Base-by-base conservation (phyloP, 1,139 yeast genomes). In the Blastobotrys serpentis region DNA sequence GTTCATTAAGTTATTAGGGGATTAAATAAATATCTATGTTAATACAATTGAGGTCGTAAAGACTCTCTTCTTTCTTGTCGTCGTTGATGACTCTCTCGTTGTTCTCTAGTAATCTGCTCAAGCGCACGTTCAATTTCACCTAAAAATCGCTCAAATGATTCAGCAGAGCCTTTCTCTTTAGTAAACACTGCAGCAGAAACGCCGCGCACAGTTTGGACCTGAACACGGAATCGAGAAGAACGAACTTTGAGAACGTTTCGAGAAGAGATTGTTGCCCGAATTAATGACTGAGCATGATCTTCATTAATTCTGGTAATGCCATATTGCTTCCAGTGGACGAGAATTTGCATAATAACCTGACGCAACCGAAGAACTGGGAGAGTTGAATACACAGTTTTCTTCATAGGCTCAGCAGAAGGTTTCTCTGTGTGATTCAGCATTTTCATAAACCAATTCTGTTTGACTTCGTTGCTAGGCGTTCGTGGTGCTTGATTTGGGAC, bases 381-480 rank as follows among this genome's bases (percentile, higher is more conserved):
- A 2, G 58, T 49, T 4, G 69, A 62, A 41, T 58, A 55, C 23
- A 66, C 54, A 0, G 64, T 54, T 52, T 58, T 59, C 25, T 36
- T 36, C 5, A 36, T 14, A 3, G 40, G 40, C 6, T 17, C 40
- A 18, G 40, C 25, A 8, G 38, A 21, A 17, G 49, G n/a, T 43
- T 44, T 43, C 10, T 44, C 43, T 4, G 48, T 36, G 29, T 33
- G 55, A 14, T 49, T 48, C 33, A 69, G 58, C 57, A 69, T 58
- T 53, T 67, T 68, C 67, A 69, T 62, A 55, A 69, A 66, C 73
- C 73, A 69, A 49, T 66, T 68, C 55, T 69, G 72, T 49, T 59
- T 60, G 52, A 62, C 55, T 54, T 65, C 64, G 32, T 51, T 43
- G 30, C 56, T n/a, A 33, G 38, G n/a, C 44, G 34, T 17, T 42